Base-by-base conservation (phyloP, 106 monocot species). In the Dioscorea dumetorum region DNA sequence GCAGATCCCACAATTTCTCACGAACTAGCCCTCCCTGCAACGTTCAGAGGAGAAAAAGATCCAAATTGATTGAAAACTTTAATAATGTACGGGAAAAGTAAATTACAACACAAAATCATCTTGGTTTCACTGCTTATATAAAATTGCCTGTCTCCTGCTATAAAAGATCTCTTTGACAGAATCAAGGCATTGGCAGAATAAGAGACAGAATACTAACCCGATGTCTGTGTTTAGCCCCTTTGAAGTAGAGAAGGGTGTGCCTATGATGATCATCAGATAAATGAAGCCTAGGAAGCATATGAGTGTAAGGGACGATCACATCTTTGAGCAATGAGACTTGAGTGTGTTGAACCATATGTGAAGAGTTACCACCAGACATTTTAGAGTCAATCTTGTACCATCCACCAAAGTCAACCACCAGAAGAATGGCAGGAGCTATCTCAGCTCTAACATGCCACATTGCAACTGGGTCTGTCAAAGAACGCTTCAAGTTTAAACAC, bases 391-490 rank as follows among this genome's bases (percentile, higher is more conserved):
- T 74, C 73, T 86, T 91, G 77, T 81, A 95, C 95, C 95, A 91
- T 3, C 91, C 95, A 63, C 95, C 95, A 81, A 95, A 95, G 84
- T 95, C 95, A 70, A 88, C 95, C 33, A 91, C 88, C 18, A 95
- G 73, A 66, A 95, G 91, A 71, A 95, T 74, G 15, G 91, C 82
- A 17, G 85, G 86, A 61, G 91, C 79, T 48, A 95, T 95, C 71
- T 91, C 91, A 64, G 34, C 69, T 69, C 82, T 83, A 16, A 95
- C 85, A 64, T 95, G 95, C 95, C 95, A 95, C 91, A 91, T 95
- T 67, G 95, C 95, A 60, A 95, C 88, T 16, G 95, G 95, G 80
- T 95, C 95, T 95, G 85, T 78, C 85, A 95, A 91, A 86, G 70
- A 92, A 92, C 64, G 85, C 76, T 78, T 85, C 92, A 92, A 85